A percentile compares a stretch with the other conserved stretches of the same genome.
These are phyloP conservation scores for Cladorrhinum samala DNA, from an alignment of 495 filamentous ascomycete species.

Conservation along the genomic window DNA sequence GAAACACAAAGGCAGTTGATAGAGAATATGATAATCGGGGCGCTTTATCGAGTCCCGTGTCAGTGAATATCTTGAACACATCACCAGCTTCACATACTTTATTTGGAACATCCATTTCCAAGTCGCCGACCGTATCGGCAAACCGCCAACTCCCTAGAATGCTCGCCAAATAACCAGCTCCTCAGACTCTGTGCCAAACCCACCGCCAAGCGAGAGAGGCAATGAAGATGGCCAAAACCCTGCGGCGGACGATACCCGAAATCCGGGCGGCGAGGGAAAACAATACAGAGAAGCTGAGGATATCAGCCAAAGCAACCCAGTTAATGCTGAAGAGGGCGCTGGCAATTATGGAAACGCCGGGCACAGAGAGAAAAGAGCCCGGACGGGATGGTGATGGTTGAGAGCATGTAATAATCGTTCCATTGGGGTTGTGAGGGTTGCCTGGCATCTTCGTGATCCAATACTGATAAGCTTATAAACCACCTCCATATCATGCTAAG, in stretches of 20 bases:
- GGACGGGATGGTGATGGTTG: slow-evolving; percentile 6
- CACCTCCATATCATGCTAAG: no score
- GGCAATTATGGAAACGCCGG: slow-evolving; percentile 43
- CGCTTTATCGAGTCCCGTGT: no score
- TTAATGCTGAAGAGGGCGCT: slow-evolving; percentile 41
- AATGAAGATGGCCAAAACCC: slow-evolving; percentile 47
- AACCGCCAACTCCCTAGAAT: slow-evolving; percentile 36
- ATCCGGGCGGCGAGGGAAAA: slow-evolving; percentile 45
- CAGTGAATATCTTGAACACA: no score
- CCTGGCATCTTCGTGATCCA: background rate
- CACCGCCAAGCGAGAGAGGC: slow-evolving; percentile 51
- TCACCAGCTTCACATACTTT: no score
- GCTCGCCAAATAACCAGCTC: slow-evolving; percentile 43
- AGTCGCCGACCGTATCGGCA: no score
- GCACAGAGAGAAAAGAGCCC: slow-evolving; percentile 34
- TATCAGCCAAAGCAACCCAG: slow-evolving; percentile 44
- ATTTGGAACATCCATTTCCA: no score
- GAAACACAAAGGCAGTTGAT: no score
- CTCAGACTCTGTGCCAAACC: slow-evolving; percentile 37
- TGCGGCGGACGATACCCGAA: slow-evolving; percentile 48
- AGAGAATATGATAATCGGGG: no score
- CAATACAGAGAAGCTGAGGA: slow-evolving; percentile 39
- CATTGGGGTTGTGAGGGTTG: background rate
- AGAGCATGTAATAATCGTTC: background rate
- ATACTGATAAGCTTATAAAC: no score